Conservation (phyloP, 1,284 basidiomycete species). For the Ceratobasidium sp. region DNA sequence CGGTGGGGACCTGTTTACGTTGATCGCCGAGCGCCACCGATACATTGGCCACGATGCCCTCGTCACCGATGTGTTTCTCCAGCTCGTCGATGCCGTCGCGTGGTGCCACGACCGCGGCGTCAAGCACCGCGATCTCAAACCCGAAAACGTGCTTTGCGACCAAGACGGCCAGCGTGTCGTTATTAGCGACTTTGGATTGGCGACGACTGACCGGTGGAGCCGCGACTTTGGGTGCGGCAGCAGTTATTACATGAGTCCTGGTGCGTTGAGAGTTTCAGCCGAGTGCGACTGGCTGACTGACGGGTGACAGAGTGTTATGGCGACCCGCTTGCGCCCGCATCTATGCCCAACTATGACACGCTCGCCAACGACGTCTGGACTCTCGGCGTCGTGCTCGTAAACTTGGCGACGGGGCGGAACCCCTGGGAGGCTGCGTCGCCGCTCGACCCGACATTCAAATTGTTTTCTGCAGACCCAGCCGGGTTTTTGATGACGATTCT, state of each 20-base stretch:
- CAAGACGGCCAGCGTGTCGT: slow-evolving; percentile 69
- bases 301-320: slow-evolving; percentile 16
- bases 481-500: slow-evolving; percentile 41
- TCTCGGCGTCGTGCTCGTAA: slow-evolving; percentile 92
- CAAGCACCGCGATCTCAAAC: slow-evolving; percentile 97
- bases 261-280: slow-evolving; percentile 54
- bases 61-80: slow-evolving; percentile 36
- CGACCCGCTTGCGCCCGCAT: slow-evolving; percentile 7
- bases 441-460: slow-evolving; percentile 64
- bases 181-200: slow-evolving; percentile 96
- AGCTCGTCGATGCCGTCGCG: slow-evolving; percentile 42
- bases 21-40: slow-evolving; percentile 41
- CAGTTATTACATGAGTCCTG: slow-evolving; percentile 96
- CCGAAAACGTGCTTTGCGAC: slow-evolving; percentile 94
- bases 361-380: slow-evolving; percentile 89
- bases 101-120: slow-evolving; percentile 59
- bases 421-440: slow-evolving; percentile 83
- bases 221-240: slow-evolving; percentile 95
- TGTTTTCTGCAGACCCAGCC: slow-evolving; percentile 37
- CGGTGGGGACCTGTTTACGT: slow-evolving; percentile 44
- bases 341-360: slow-evolving; percentile 67
- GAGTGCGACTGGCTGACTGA: neutral
- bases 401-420: slow-evolving; percentile 86
- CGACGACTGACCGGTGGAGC: slow-evolving; percentile 86
- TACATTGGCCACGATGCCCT: slow-evolving; percentile 41